These are phyloP conservation scores for Penicillium sp. DNA, from an alignment of 2,329 filamentous ascomycete species.

Conservation along the genomic window DNA sequence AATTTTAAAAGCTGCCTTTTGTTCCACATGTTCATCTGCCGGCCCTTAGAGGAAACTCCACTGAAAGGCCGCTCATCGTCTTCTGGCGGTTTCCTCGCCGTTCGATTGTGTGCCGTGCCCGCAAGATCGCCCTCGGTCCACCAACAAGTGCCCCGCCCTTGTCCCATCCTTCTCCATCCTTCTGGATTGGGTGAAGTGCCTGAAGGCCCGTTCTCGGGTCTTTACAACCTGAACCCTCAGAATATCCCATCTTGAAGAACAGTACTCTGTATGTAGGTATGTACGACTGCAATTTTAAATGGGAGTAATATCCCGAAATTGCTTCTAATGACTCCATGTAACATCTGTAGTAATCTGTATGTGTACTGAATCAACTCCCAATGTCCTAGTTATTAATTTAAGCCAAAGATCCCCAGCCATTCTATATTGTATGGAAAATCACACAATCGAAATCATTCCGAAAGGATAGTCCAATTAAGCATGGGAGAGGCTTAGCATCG, in stretches of 20 bases:
- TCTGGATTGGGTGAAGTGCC: not conserved
- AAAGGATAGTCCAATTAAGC: conserved; percentile 1
- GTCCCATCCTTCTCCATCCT: not conserved
- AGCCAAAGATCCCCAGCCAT: too few species aligned
- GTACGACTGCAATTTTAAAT: not conserved
- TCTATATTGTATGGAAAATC: not conserved
- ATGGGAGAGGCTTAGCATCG: conserved; percentile 1
- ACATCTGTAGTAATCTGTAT: not conserved
- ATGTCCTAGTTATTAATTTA: not conserved
- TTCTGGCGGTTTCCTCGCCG: not conserved
- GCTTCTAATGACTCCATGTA: not conserved
- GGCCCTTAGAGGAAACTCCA: not conserved
- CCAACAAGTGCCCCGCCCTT: not conserved
- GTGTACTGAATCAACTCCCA: not conserved
- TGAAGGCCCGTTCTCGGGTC: not conserved
- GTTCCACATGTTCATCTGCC: not conserved
- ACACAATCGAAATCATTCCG: not conserved
- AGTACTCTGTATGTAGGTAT: too few species aligned
- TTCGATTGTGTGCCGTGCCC: not conserved
- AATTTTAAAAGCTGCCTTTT: not conserved
- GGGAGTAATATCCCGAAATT: not conserved
- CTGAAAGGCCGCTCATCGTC: not conserved
- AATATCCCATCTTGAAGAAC: not conserved
- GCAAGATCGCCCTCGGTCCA: not conserved
- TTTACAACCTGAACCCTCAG: not conserved